A percentile compares a stretch with the other conserved stretches of the same genome.
Conservation (phyloP, 1,284 basidiomycete genomes). For the Stereum hirsutum region DNA sequence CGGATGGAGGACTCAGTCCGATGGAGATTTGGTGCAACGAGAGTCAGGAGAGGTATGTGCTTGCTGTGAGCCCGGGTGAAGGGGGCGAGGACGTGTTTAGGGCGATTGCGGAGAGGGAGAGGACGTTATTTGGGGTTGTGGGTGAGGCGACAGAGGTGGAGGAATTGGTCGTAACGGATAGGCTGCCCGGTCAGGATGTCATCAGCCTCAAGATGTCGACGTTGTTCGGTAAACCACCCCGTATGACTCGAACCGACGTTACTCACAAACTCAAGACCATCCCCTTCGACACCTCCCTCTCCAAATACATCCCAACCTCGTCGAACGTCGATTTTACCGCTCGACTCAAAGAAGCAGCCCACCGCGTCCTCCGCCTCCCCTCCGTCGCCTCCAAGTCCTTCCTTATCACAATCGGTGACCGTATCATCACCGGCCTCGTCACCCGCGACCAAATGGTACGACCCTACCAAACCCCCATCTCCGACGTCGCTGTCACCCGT, state of each 20-base stretch:
- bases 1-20: conserved; percentile 91
- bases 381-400: conserved; percentile 94
- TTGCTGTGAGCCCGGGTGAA: conserved; percentile 70
- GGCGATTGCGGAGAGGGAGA: conserved; percentile 77
- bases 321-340: conserved; percentile 28
- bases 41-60: conserved; percentile 95
- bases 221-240: conserved; percentile 94
- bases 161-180: conserved; percentile 85
- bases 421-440: conserved; percentile 90
- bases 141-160: conserved; percentile 80
- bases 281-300: conserved; percentile 69
- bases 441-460: conserved; percentile 98
- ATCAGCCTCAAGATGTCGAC: conserved; percentile 92
- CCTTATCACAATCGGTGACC: conserved; percentile 97
- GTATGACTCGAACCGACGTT: conserved; percentile 76
- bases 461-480: conserved; percentile 96
- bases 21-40: conserved; percentile 99
- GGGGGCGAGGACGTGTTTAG: conserved; percentile 63
- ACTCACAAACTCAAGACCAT: conserved; percentile 40
- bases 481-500: conserved; percentile 94
- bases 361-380: conserved; percentile 85
- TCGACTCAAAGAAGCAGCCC: conserved; percentile 53
- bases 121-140: conserved; percentile 90
- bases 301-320: conserved; percentile 46
- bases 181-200: conserved; percentile 71